Conservation (phyloP, 2,329 filamentous ascomycete species). For the Coniochaeta sp. region DNA sequence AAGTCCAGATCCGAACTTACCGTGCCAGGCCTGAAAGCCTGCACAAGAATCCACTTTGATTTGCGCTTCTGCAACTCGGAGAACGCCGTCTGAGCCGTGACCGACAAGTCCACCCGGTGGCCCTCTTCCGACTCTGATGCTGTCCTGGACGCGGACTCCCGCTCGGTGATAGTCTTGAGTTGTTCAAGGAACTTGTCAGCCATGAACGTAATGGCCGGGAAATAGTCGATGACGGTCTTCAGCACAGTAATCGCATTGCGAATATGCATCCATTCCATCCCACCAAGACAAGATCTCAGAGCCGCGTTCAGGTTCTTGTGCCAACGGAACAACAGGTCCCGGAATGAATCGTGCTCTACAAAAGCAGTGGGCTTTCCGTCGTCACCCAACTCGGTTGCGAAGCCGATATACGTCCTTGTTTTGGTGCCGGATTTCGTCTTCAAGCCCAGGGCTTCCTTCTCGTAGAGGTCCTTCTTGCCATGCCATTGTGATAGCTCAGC, state of each 20-base stretch:
- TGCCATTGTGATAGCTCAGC: constrained; percentile 82
- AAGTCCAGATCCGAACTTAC: constrained; percentile 33
- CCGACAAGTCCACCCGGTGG: constrained; percentile 64
- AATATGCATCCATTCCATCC: constrained; percentile 94
- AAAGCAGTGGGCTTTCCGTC: constrained; percentile 65
- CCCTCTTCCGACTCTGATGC: constrained; percentile 38
- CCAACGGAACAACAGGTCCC: constrained; percentile 81
- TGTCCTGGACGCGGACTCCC: constrained; percentile 46
- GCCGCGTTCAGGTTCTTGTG: constrained; percentile 76
- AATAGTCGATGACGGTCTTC: constrained; percentile 71
- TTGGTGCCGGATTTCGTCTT: constrained; percentile 25
- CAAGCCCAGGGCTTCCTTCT: constrained; percentile 69
- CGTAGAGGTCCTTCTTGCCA: constrained; percentile 65
- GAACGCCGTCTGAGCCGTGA: constrained; percentile 64
- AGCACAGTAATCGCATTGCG: constrained; percentile 89
- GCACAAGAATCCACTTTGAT: constrained; percentile 64
- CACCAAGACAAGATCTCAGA: constrained; percentile 72
- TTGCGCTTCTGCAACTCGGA: constrained; percentile 63
- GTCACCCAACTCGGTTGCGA: constrained; percentile 64
- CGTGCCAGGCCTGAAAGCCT: constrained; percentile 61
- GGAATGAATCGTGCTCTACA: constrained; percentile 80
- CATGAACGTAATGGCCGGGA: constrained; percentile 87
- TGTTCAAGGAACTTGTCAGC: constrained; percentile 59
- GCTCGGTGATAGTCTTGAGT: constrained; percentile 57
- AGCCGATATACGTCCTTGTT: constrained; percentile 62